A percentile compares a stretch with the other conserved stretches of the same genome.
phyloP scores from a whole-genome alignment of 176 grass and related monocot genomes.

The Rhynchospora breviuscula region DNA sequence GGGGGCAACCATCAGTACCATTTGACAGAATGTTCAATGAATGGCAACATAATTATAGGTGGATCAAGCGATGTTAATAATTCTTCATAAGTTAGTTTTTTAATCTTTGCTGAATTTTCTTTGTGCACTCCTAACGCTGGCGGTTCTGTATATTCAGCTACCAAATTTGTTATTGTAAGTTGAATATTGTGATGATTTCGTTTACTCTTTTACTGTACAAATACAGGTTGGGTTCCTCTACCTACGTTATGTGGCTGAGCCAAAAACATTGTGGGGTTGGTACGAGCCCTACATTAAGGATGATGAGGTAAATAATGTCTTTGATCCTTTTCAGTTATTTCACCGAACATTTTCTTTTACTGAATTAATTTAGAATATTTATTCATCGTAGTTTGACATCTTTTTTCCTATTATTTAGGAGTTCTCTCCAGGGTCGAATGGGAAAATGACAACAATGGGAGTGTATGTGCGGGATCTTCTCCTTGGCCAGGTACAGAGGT shows the following conservation, averaged over 20 bases:
- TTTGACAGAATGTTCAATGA: background rate
- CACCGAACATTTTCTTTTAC: background rate
- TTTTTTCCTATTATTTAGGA: constrained; percentile 41
- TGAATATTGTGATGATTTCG: background rate
- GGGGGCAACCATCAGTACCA: background rate
- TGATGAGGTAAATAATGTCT: constrained; percentile 60
- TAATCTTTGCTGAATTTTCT: background rate
- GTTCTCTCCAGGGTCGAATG: constrained; percentile 85
- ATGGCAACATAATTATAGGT: background rate
- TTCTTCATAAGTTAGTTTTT: background rate
- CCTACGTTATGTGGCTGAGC: constrained; percentile 78
- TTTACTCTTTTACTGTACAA: background rate
- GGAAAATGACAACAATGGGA: constrained; percentile 83
- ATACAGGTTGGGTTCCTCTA: constrained; percentile 90
- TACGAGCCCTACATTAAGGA: constrained; percentile 90
- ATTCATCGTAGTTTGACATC: constrained; percentile 16
- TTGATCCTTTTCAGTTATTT: constrained; percentile 21
- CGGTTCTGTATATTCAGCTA: background rate
- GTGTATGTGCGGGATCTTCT: constrained; percentile 96
- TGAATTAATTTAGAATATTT: background rate
- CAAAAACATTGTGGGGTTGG: constrained; percentile 89
- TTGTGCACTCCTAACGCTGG: background rate
- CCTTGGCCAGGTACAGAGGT: constrained; percentile 74
- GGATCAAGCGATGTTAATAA: background rate
- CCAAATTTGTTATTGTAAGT: background rate